phyloP scores from a whole-genome alignment of 331 rosid species.

The Saraca asoca region DNA sequence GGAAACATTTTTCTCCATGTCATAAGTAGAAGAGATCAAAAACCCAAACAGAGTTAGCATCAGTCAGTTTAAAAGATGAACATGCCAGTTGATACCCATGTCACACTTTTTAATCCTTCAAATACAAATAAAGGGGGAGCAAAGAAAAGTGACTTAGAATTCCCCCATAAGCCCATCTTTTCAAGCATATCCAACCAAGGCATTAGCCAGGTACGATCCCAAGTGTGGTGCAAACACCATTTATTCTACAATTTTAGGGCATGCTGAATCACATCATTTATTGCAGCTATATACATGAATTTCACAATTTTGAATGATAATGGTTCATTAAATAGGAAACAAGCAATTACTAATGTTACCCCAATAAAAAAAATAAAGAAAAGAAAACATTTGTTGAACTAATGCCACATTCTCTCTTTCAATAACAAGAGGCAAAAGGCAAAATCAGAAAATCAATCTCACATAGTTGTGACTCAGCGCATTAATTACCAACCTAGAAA shows the following conservation, averaged over 20 bases:
- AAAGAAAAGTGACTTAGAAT: background rate
- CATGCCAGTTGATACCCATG: constrained; percentile 8
- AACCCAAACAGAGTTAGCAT: constrained; percentile 22
- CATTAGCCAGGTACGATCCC: no score
- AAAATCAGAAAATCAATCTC: constrained; percentile 1
- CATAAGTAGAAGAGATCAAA: constrained; percentile 27
- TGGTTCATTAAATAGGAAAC: constrained; percentile 7
- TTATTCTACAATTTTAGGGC: background rate
- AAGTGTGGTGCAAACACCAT: background rate
- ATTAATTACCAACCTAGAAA: constrained; percentile 26
- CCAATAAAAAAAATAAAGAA: background rate
- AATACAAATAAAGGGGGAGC: constrained; percentile 2
- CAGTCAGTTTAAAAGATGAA: constrained; percentile 13
- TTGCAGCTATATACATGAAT: background rate
- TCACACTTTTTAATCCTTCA: constrained; percentile 5
- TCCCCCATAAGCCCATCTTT: constrained; percentile 14
- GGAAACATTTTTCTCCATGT: background rate
- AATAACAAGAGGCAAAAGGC: background rate
- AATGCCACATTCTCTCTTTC: constrained; percentile 17
- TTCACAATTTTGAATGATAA: background rate
- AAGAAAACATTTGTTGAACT: background rate
- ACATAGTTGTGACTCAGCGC: no score
- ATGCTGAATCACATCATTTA: background rate
- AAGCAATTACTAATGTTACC: background rate
- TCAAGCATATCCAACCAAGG: background rate